phyloP scores from a whole-genome alignment of 495 filamentous ascomycete species.

The Aspergillus sclerotioniger region DNA sequence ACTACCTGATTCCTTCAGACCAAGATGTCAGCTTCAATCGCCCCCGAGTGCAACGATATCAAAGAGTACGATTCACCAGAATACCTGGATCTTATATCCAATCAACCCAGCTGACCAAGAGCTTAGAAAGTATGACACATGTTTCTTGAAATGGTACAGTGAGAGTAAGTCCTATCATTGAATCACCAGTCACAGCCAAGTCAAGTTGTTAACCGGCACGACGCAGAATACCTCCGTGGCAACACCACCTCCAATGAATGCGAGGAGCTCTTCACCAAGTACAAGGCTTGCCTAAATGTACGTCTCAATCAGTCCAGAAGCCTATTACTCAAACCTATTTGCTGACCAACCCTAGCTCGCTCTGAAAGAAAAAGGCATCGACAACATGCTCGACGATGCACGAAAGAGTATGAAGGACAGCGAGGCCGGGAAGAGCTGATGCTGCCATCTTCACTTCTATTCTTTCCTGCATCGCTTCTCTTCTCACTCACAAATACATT shows the following conservation, averaged over 20 bases:
- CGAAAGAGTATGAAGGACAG: conserved; percentile 77
- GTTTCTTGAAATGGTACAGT: conserved; percentile 95
- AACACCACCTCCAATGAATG: conserved; percentile 81
- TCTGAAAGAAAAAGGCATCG: conserved; percentile 80
- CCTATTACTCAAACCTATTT: neutral
- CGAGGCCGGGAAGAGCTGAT: conserved; percentile 56
- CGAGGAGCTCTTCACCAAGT: conserved; percentile 76
- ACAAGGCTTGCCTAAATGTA: conserved; percentile 78
- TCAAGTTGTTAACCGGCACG: neutral
- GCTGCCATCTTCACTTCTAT: neutral
- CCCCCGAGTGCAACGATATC: conserved; percentile 76
- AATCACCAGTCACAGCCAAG: neutral
- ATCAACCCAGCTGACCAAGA: conserved; percentile 18
- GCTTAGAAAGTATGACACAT: conserved; percentile 78
- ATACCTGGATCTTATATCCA: neutral
- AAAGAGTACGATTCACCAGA: conserved; percentile 64
- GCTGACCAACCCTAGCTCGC: conserved; percentile 54
- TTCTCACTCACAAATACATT: neutral
- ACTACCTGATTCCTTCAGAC: neutral
- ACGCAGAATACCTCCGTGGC: conserved; percentile 78
- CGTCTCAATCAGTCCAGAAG: conserved; percentile 24
- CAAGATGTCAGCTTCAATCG: conserved; percentile 58
- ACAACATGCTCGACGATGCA: conserved; percentile 82
- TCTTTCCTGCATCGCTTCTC: neutral
- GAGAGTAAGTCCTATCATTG: conserved; percentile 62